Percentiles rank a stretch among this genome's conserved stretches.
Conservation (phyloP, 2,329 filamentous ascomycete species). For the Cryphonectria radicalis region DNA sequence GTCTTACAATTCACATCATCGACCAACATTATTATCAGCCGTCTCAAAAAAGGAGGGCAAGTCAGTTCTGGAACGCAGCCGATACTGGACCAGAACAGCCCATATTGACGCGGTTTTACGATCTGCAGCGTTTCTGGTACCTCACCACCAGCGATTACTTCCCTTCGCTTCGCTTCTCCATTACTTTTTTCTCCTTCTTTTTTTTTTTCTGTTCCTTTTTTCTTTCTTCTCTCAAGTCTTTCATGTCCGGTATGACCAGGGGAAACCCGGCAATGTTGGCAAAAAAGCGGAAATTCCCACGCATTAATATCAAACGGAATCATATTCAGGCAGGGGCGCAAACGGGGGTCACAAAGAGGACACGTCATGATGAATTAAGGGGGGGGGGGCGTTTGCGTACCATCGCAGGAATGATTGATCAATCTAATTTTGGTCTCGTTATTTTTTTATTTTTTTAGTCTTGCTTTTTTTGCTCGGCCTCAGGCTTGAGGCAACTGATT, state of each 20-base stretch:
- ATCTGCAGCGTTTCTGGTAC: conserved; percentile 4
- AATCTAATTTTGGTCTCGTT: background rate
- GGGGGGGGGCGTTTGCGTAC: background rate
- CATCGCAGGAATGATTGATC: background rate
- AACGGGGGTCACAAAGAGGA: background rate
- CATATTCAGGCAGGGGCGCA: conserved; percentile 1
- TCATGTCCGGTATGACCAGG: conserved; percentile 10
- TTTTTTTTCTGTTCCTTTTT: background rate
- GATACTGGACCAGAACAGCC: background rate
- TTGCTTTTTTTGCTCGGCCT: background rate
- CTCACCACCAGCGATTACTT: background rate
- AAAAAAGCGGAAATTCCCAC: background rate
- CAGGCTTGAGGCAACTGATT: background rate
- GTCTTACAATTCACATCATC: conserved; percentile 13
- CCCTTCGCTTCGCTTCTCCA: background rate
- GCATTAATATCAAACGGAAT: conserved; percentile 5
- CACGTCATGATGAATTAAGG: conserved; percentile 4
- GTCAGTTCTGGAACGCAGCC: background rate
- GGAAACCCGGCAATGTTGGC: background rate
- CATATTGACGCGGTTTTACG: background rate
- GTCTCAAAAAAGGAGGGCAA: conserved; percentile 2
- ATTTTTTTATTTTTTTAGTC: background rate
- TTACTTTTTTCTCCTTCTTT: background rate
- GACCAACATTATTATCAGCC: background rate
- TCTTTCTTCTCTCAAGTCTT: background rate